These are phyloP conservation scores for Lachancea sp. DNA, from an alignment of 805 yeast species.

Conservation along the genomic window DNA sequence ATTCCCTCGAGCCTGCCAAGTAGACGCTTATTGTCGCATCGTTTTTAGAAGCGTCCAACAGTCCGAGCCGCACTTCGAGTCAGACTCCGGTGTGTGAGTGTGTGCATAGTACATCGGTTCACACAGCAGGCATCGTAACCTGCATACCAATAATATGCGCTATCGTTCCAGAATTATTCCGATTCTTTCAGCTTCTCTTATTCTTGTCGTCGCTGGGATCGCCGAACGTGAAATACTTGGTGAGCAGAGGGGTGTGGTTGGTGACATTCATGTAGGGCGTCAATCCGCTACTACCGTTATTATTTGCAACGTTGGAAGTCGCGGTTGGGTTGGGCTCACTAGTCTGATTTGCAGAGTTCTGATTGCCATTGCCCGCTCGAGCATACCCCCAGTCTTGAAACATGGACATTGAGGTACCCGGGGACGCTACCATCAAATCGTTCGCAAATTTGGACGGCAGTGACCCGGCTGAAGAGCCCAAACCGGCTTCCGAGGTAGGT, in stretches of 20 bases:
- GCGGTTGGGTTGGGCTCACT: not conserved
- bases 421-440: slow-evolving; percentile 31
- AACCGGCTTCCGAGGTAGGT: not conserved
- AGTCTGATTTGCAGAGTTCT: not conserved
- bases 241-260: slow-evolving; percentile 26
- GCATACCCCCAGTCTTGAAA: slow-evolving; percentile 30
- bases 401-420: slow-evolving; percentile 27
- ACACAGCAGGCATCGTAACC: too few relatives aligned
- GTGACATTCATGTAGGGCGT: slow-evolving; percentile 28
- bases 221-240: slow-evolving; percentile 26
- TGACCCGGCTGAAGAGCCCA: slow-evolving; percentile 26
- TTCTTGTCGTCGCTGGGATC: slow-evolving; percentile 14
- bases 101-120: too few relatives aligned
- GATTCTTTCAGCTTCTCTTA: not conserved
- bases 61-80: too few relatives aligned
- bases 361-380: not conserved
- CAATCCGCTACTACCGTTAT: slow-evolving; percentile 25
- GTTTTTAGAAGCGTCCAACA: too few relatives aligned
- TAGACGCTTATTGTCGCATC: too few relatives aligned
- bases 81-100: too few relatives aligned
- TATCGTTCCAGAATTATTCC: too few relatives aligned
- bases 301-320: slow-evolving; percentile 9
- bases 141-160: too few relatives aligned
- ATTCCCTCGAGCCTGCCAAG: too few relatives aligned
- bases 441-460: slow-evolving; percentile 31